Evolutionary conservation across 805 yeast genomes (phyloP).

Genomic region (Ascoidea rubescens): DNA sequence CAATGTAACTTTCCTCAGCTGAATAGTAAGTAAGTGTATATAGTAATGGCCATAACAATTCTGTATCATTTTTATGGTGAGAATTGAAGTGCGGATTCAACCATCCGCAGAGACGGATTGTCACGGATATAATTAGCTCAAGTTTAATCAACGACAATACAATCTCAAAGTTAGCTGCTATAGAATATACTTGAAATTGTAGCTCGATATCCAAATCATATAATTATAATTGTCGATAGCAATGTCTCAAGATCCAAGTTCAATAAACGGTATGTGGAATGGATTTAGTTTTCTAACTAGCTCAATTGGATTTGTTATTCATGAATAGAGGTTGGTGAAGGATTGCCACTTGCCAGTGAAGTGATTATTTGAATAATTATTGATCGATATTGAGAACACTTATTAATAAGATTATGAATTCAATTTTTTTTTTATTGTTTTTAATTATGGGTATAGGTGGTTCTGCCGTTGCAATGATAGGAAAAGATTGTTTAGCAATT

Average conservation of each 20-base stretch:
- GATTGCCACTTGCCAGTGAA: not conserved
- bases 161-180: no score
- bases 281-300: not conserved
- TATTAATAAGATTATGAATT: not conserved
- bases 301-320: not conserved
- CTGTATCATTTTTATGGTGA: no score
- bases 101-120: no score
- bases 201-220: not conserved
- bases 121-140: no score
- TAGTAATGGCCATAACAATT: no score
- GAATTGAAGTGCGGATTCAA: no score
- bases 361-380: not conserved
- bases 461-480: constrained; percentile 96
- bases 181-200: constrained; percentile 16
- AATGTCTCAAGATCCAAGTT: constrained; percentile 63
- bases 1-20: no score
- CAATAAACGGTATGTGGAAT: constrained; percentile 44
- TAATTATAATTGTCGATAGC: not conserved
- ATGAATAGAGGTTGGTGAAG: not conserved
- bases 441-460: constrained; percentile 40
- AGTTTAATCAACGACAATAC: no score
- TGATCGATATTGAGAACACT: not conserved
- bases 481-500: constrained; percentile 96
- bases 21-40: no score
- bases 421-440: not conserved